phyloP scores from a whole-genome alignment of 1,139 yeast genomes.

The Diutina siamensis region DNA sequence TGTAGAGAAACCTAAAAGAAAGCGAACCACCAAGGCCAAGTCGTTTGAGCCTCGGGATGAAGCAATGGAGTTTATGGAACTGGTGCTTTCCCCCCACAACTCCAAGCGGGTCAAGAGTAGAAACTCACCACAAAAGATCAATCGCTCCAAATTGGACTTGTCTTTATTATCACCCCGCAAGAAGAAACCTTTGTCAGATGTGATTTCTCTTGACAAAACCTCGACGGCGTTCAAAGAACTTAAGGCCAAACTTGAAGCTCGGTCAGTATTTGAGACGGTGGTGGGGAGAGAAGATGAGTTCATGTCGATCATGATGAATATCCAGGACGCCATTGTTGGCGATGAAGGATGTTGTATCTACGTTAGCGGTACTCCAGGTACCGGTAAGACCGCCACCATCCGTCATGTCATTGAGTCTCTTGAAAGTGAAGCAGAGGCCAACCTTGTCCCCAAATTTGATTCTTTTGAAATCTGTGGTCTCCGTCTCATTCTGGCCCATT shows the following conservation, averaged over 20 bases:
- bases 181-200: constrained; percentile 7
- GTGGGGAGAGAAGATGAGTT: constrained; percentile 90
- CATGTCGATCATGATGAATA: constrained; percentile 52
- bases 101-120: constrained; percentile 11
- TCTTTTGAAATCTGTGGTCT: constrained; percentile 86
- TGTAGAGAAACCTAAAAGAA: constrained; percentile 8
- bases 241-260: constrained; percentile 50
- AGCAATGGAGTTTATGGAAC: constrained; percentile 12
- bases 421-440: constrained; percentile 29
- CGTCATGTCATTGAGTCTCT: constrained; percentile 73
- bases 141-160: constrained; percentile 17
- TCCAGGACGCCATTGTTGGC: constrained; percentile 62
- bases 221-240: constrained; percentile 41
- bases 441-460: constrained; percentile 47
- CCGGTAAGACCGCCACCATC: constrained; percentile 92
- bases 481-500: constrained; percentile 69
- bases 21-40: constrained; percentile 7
- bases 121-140: constrained; percentile 12
- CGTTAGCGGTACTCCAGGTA: constrained; percentile 96
- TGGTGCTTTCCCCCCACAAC: constrained; percentile 21
- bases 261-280: constrained; percentile 49
- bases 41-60: not conserved
- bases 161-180: constrained; percentile 18
- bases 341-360: constrained; percentile 77
- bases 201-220: constrained; percentile 15